Base-by-base conservation (phyloP, 192 early-diverging fungal genomes). In the Physocladia obscura region DNA sequence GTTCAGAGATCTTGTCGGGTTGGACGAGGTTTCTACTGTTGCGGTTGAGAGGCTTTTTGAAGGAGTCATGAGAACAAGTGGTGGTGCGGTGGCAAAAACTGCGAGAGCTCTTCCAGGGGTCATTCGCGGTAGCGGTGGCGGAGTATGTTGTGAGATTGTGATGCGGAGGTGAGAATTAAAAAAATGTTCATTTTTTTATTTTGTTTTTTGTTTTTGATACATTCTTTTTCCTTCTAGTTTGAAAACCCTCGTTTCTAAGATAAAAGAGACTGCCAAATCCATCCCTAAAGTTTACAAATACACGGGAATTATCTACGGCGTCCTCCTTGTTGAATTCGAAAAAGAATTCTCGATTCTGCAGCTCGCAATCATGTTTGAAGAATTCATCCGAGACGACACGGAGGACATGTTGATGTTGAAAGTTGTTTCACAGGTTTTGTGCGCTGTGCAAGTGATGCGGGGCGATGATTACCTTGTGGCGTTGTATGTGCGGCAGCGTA, bases 341-440 rank as follows among this genome's bases (percentile, higher is more conserved):
- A 49, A 60, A 54, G 67, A 74, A 6, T 70, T 77, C n/a, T 55
- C 67, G 17, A 26, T 61, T 19, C 21, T 50, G 29, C 67, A 71
- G 21, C 50, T 78, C 31, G 68, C 69, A 24, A 56, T 72, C 26
- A 29, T 78, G n/a, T 64, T 70, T 15, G 60, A 65, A 38, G 26
- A 62, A 5, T 52, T 76, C 5, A 70, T 76, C 3, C 68, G 72
- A 31, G 77, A 78, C 32, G 77, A 74, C 65, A 60, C 36, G 34
- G 69, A 32, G 24, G 22, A 31, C 32, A 48, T 62, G 62, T 24
- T 4, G 51, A 22, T 35, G 11, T 37, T 65, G 11, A 49, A 60
- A 31, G 31, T 70, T 39, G 17, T 49, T 15, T 35, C 26, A 17
- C 69, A 60, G 26, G 61, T 49, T 11, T 36, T 63, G 22, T 36